Base-by-base conservation (phyloP, 345 rosid genomes). In the Excoecaria cochinchinensis region DNA sequence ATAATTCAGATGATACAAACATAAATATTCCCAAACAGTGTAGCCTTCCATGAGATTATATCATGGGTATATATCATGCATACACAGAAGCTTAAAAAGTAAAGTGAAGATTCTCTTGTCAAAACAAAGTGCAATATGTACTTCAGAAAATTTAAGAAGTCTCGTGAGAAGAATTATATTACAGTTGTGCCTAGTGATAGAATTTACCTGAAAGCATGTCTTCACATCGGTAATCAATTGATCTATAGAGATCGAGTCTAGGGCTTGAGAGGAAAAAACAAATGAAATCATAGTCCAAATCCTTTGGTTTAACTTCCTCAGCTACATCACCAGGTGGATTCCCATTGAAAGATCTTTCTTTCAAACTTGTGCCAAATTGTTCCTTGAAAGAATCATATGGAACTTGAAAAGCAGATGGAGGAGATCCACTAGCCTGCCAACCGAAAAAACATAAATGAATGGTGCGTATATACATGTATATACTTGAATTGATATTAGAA, bases 221-320 rank as follows among this genome's bases (percentile, higher is more conserved):
- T 84, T 95, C 99, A 79, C 99, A 92, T 64, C 97, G 89, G 77
- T 81, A 83, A 75, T 95, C 99, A 74, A 95, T 90, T 51, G 86
- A 82, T 84, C 95, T 91, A 59, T 95, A 95, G 57, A 95, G 92
- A 82, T 93, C 97, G 79, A 90, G 73, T 72, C 97, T 82, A 67
- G 86, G 89, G 77, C 84, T 90, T 74, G 97, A 95, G 78, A 95
- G 86, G 86, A 92, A 92, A 83, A 89, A 88, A 78, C 99, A 95
- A 69, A 85, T 80, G 82, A 95, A 95, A 16, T 91, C 87, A 61
- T 95, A 90, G 79, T 90, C 97, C 85, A 95, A 84, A 80, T 91
- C 90, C 60, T 91, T 88, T 25, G 85, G 73, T 60, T 71, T 79
- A 44, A 77, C 79, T 75, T 79, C 81, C 75, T 84, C 77, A 73